phyloP scores from a whole-genome alignment of 768 basidiomycete species.

The Leccinum disarticulatum region DNA sequence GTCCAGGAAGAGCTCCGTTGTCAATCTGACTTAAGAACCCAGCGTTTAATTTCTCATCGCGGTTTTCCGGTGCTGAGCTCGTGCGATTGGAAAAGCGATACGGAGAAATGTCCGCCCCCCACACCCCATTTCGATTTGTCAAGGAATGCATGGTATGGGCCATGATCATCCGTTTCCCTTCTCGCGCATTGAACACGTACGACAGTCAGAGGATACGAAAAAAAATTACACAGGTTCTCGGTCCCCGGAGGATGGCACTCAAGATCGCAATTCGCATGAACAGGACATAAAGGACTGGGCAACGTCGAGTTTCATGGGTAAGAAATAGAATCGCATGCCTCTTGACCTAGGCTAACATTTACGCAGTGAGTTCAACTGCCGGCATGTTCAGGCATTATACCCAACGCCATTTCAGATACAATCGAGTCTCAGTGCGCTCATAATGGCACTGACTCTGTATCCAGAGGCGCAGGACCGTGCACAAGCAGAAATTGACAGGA shows the following conservation, averaged over 20 bases:
- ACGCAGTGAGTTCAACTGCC: conserved; percentile 11
- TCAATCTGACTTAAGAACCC: background rate
- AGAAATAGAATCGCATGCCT: background rate
- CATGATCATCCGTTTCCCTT: background rate
- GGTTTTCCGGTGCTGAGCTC: conserved; percentile 17
- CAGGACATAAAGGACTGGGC: conserved; percentile 20
- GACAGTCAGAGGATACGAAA: conserved; percentile 20
- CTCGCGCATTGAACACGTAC: background rate
- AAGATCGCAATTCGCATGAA: conserved; percentile 13
- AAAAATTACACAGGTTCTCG: conserved; percentile 26
- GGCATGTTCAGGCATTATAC: background rate
- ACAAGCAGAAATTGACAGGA: conserved; percentile 17
- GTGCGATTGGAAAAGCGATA: conserved; percentile 9
- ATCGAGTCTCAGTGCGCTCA: conserved; percentile 12
- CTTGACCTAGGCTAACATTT: conserved; percentile 16
- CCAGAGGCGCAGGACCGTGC: conserved; percentile 25
- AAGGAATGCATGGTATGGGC: conserved; percentile 19
- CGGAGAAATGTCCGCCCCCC: conserved; percentile 12
- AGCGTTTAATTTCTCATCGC: conserved; percentile 23
- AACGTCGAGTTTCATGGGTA: conserved; percentile 23
- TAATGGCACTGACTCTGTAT: conserved; percentile 21
- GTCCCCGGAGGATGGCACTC: conserved; percentile 6
- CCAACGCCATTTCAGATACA: conserved; percentile 15
- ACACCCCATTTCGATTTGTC: conserved; percentile 25
- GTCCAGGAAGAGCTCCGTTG: background rate